Percentiles rank a stretch among this genome's conserved stretches.
Evolutionary conservation across 78 protist genomes (phyloP).

Genomic region (Dictyostelium intermedium): DNA sequence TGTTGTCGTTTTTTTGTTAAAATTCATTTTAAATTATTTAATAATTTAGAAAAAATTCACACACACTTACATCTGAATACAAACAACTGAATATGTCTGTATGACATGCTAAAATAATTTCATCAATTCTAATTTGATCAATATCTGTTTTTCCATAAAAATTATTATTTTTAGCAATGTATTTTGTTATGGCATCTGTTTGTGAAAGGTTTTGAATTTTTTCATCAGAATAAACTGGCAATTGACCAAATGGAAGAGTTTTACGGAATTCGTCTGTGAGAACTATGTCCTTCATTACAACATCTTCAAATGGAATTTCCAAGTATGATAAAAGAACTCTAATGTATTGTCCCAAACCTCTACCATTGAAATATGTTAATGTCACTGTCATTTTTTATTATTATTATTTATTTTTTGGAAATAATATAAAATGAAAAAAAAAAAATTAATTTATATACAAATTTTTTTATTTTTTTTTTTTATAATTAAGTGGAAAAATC

Average conservation of each 20-base stretch:
- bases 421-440: background rate
- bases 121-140: background rate
- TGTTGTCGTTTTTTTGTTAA: too few species aligned
- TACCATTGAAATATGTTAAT: background rate
- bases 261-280: background rate
- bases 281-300: background rate
- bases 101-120: background rate
- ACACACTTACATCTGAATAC: background rate
- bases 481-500: too few species aligned
- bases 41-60: too few species aligned
- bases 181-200: background rate
- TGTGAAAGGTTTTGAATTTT: background rate
- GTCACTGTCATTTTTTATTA: background rate
- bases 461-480: too few species aligned
- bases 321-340: background rate
- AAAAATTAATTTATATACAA: too few species aligned
- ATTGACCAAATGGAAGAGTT: slow-evolving; percentile 33
- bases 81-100: background rate
- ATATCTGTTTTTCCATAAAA: background rate
- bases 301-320: background rate
- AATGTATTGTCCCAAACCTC: background rate
- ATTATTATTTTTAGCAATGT: background rate
- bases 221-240: slow-evolving; percentile 12
- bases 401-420: background rate
- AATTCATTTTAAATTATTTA: too few species aligned